Evolutionary conservation across 768 basidiomycete genomes (phyloP), one percentile per base, ranked within the genome.

Genomic region (Auricularia sp.): DNA sequence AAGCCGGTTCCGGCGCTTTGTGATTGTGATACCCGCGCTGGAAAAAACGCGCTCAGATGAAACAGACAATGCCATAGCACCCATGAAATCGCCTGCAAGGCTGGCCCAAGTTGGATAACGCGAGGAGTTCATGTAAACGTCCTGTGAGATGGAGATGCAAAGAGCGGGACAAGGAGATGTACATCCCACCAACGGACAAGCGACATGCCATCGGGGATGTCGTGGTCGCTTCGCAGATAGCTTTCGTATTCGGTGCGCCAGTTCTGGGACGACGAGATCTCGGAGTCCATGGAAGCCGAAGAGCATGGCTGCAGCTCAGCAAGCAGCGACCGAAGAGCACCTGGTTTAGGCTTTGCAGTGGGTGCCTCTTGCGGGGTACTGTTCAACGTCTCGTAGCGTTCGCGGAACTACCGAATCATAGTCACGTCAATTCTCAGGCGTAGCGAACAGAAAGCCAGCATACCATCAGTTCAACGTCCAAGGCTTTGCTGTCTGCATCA

Each of bases 21-120:
- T 72, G 56, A 78, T 73, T 0, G 78, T 79, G 36, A 79, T 77
- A 3, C 77, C 76, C 8, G 72, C 77, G 3, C 71, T 68, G 0
- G 75, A 80, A 65, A 80, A 80, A 3, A 76, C 77, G 7, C 70
- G 70, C 66, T 79, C 75, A 68, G 74, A 75, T 3, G 77, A 78
- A 8, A 79, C 77, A 1, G 68, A 71, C 11, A 73, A 69, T 10
- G 75, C 74, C 75, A 78, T 77, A 33, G 80, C 73, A 2, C 75
- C 61, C 10, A 79, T 71, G 33, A 75, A 74, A 63, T 79, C 77
- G 7, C 68, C 64, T 11, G 78, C 76, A 2, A 79, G 69, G 0
- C 74, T 74, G 0, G 72, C 73, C 77, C 76, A 78, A 1, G 71
- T 70, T 3, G 73, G 76, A 66, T 74, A 74, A 1, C 68, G 65